These are phyloP conservation scores for Tillandsia leiboldiana DNA, from an alignment of 176 grass and related monocot species.

Conservation along the genomic window DNA sequence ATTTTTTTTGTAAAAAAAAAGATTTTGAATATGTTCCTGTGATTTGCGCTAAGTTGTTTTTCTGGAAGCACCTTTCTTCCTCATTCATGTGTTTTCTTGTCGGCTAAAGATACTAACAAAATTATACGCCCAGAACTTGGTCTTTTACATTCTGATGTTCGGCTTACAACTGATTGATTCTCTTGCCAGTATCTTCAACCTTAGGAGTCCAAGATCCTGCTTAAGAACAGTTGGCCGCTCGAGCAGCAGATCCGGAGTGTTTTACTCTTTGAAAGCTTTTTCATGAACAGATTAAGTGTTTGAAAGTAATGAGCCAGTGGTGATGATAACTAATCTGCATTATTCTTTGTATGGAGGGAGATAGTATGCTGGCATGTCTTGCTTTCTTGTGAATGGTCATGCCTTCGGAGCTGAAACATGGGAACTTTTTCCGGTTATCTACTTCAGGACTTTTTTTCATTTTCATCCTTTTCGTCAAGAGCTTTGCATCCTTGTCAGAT, in stretches of 20 bases:
- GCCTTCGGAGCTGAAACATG: neutral
- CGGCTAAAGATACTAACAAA: too few relatives aligned
- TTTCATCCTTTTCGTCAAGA: neutral
- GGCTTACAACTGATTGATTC: neutral
- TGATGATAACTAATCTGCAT: neutral
- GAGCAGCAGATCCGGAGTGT: neutral
- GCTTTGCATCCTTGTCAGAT: neutral
- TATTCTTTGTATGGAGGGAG: neutral
- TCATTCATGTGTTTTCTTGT: too few relatives aligned
- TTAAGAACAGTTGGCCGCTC: neutral
- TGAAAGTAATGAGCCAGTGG: neutral
- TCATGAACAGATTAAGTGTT: neutral
- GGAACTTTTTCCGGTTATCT: neutral
- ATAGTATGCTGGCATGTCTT: neutral
- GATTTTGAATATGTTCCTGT: too few relatives aligned
- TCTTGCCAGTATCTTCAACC: neutral
- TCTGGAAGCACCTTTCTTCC: too few relatives aligned
- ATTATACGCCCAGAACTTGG: too few relatives aligned
- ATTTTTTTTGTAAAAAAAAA: too few relatives aligned
- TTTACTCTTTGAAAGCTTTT: neutral
- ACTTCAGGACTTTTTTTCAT: neutral
- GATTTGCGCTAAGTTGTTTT: too few relatives aligned
- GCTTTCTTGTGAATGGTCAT: constrained; percentile 1
- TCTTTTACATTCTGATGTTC: too few relatives aligned
- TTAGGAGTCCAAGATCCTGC: neutral